Evolutionary conservation across 2,329 filamentous ascomycete genomes (phyloP).

Genomic region (Grosmannia serpens): DNA sequence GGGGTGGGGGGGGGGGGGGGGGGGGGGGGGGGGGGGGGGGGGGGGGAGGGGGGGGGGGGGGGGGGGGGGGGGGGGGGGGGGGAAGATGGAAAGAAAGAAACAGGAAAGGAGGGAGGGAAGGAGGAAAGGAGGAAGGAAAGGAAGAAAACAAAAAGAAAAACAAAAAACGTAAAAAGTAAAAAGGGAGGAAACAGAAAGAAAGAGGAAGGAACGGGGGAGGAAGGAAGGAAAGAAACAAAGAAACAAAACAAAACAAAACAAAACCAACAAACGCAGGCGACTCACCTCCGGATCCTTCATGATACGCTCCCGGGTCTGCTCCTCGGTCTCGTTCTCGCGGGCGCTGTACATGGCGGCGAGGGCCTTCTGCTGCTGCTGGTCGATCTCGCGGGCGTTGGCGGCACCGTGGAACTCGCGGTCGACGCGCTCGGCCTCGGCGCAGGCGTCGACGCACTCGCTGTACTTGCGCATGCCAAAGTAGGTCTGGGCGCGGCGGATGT

Average conservation of each 20-base stretch:
- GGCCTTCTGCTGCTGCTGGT: conserved; percentile 88
- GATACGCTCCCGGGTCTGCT: conserved; percentile 86
- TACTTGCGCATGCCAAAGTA: conserved; percentile 98
- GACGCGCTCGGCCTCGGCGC: conserved; percentile 65
- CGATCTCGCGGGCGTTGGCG: conserved; percentile 83
- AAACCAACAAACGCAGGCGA: conserved; percentile 10
- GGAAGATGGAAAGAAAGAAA: no score
- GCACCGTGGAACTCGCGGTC: conserved; percentile 58
- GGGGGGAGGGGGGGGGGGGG: no score
- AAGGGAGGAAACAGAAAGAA: no score
- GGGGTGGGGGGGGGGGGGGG: no score
- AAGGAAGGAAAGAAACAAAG: no score
- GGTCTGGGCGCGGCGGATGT: conserved; percentile 91
- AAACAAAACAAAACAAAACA: neutral
- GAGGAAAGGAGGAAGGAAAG: no score
- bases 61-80: no score
- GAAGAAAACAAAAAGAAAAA: neutral
- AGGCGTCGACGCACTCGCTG: conserved; percentile 85
- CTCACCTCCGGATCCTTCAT: conserved; percentile 81
- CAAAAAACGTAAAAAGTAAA: neutral
- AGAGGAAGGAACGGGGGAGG: neutral
- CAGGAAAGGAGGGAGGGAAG: no score
- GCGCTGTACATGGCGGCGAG: conserved; percentile 80
- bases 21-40: no score
- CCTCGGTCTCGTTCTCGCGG: conserved; percentile 88